phyloP scores from a whole-genome alignment of 2,329 filamentous ascomycete species.

The Aaosphaeria arxii region DNA sequence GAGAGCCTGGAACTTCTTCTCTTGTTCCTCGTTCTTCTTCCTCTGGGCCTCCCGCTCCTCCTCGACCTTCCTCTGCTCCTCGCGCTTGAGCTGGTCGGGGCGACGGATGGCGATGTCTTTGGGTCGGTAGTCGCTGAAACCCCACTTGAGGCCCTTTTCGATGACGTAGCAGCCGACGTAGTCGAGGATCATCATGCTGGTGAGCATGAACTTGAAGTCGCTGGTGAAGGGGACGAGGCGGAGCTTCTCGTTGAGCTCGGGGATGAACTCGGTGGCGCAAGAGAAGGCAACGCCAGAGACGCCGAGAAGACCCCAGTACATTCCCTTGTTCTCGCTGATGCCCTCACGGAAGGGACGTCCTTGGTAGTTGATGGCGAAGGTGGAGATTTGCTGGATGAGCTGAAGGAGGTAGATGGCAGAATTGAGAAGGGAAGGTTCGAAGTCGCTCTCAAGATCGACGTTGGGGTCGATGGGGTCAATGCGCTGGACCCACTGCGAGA shows the following conservation, averaged over 20 bases:
- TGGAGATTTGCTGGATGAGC: constrained; percentile 97
- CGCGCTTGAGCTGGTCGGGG: constrained; percentile 79
- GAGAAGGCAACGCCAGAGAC: constrained; percentile 89
- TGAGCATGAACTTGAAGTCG: constrained; percentile 88
- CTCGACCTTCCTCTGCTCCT: constrained; percentile 65
- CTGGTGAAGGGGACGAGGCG: constrained; percentile 84
- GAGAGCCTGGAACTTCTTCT: constrained; percentile 12
- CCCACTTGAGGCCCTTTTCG: constrained; percentile 77
- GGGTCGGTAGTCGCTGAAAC: constrained; percentile 88
- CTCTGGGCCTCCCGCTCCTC: constrained; percentile 44
- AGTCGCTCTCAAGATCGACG: constrained; percentile 92
- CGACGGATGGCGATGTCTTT: constrained; percentile 89
- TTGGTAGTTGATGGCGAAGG: constrained; percentile 99
- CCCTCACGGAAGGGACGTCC: constrained; percentile 96
- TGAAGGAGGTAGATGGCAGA: constrained; percentile 95
- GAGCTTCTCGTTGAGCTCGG: constrained; percentile 91
- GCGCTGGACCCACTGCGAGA: constrained; percentile 81
- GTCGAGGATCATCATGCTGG: constrained; percentile 79
- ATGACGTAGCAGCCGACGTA: constrained; percentile 84
- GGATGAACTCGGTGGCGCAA: constrained; percentile 91
- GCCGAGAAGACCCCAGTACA: constrained; percentile 95
- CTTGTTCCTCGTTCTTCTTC: constrained; percentile 30
- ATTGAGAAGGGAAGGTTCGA: constrained; percentile 89
- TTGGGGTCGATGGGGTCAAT: constrained; percentile 69
- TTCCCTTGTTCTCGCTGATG: constrained; percentile 91